phyloP scores from a whole-genome alignment of 1,284 basidiomycete species.

The Melanopsichium pennsylvanicum region DNA sequence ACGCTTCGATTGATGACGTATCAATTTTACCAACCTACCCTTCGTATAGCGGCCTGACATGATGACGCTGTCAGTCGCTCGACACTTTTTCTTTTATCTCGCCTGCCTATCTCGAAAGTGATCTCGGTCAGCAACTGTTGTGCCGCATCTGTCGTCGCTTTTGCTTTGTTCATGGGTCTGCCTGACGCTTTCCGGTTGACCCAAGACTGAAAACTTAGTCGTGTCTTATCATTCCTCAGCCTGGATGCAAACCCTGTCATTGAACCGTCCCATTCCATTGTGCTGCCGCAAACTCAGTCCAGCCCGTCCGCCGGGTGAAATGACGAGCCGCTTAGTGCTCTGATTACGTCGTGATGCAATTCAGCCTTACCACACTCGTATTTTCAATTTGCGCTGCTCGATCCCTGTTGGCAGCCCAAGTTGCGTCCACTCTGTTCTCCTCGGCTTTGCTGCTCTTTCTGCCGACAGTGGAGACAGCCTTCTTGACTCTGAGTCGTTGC shows the following conservation, averaged over 20 bases:
- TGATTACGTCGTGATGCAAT: constrained; percentile 38
- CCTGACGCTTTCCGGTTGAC: too few relatives aligned
- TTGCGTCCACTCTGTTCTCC: not conserved
- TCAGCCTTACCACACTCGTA: too few relatives aligned
- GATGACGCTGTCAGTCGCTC: constrained; percentile 12
- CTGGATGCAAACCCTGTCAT: constrained; percentile 4
- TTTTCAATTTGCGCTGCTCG: too few relatives aligned
- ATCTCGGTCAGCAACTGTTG: too few relatives aligned
- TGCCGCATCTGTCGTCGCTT: not conserved
- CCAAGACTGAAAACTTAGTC: too few relatives aligned
- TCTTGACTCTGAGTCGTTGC: too few relatives aligned
- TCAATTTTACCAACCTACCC: not conserved
- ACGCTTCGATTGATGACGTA: constrained; percentile 19
- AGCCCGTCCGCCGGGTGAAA: constrained; percentile 11
- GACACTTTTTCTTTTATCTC: not conserved
- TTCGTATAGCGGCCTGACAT: not conserved
- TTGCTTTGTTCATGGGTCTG: too few relatives aligned
- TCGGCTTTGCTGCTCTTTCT: constrained; percentile 2
- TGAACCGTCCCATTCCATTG: not conserved
- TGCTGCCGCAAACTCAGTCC: not conserved
- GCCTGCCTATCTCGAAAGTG: not conserved
- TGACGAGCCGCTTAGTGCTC: not conserved
- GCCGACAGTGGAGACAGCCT: not conserved
- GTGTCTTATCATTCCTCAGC: not conserved
- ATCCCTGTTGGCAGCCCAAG: too few relatives aligned